Evolutionary conservation across 768 basidiomycete species (phyloP).

Genomic region (Xerocomellus intermedius): DNA sequence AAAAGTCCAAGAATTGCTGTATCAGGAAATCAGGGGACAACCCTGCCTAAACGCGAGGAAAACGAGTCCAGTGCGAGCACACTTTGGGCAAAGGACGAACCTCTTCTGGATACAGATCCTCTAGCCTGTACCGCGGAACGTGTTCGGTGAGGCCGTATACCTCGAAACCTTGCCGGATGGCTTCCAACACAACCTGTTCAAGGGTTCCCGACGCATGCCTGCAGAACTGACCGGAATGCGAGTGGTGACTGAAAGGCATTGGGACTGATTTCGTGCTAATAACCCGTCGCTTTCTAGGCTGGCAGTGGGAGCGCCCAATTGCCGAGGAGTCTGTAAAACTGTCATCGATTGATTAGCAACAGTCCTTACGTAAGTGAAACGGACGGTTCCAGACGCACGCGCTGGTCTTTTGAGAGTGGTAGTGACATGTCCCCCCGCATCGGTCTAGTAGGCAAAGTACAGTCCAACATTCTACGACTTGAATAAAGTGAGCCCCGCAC

Average conservation of each 20-base stretch:
- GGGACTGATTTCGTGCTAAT: neutral
- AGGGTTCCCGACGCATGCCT: slow-evolving; percentile 81
- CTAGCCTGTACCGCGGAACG: slow-evolving; percentile 77
- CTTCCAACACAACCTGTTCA: slow-evolving; percentile 78
- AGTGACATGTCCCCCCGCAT: neutral
- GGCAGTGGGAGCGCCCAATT: neutral
- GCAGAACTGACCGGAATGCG: slow-evolving; percentile 93
- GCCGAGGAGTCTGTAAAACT: slow-evolving; percentile 5
- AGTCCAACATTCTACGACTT: slow-evolving; percentile 3
- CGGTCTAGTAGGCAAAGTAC: neutral
- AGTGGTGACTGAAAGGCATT: slow-evolving; percentile 80
- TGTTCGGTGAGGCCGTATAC: slow-evolving; percentile 91
- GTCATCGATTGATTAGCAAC: neutral
- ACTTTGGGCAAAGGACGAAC: slow-evolving; percentile 40
- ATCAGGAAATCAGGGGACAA: slow-evolving; percentile 51
- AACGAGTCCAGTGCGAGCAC: slow-evolving; percentile 12
- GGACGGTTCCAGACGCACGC: neutral
- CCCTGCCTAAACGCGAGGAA: slow-evolving; percentile 45
- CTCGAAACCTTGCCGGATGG: slow-evolving; percentile 74
- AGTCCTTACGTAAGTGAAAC: slow-evolving; percentile 18
- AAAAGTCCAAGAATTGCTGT: slow-evolving; percentile 68
- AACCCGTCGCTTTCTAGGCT: neutral
- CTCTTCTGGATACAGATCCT: slow-evolving; percentile 96
- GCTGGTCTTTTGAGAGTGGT: too few relatives aligned
- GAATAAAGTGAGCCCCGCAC: slow-evolving; percentile 18